Evolutionary conservation across 345 rosid genomes (phyloP).

Genomic region (Populus euphratica): DNA sequence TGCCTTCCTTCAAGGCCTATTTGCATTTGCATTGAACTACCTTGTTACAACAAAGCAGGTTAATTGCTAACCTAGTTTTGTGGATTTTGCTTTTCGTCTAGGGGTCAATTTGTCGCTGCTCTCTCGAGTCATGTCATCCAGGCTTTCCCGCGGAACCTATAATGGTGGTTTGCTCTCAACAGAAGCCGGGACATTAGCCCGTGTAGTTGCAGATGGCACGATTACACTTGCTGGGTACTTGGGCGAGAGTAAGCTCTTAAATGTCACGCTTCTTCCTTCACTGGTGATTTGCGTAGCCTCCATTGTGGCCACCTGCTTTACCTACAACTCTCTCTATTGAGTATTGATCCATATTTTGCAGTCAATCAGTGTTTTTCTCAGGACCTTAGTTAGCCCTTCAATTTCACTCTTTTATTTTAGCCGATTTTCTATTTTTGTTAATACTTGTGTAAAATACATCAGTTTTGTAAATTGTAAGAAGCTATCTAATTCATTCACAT

Average conservation of each 20-base stretch:
- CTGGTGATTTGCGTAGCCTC: slow-evolving; percentile 68
- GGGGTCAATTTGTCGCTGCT: slow-evolving; percentile 91
- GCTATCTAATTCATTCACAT: slow-evolving; percentile 9
- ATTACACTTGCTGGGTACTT: slow-evolving; percentile 88
- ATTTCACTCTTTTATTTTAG: neutral
- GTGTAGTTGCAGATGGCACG: slow-evolving; percentile 91
- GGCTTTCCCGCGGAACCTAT: slow-evolving; percentile 93
- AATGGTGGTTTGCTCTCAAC: slow-evolving; percentile 93
- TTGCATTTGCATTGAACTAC: neutral
- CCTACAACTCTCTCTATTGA: slow-evolving; percentile 93
- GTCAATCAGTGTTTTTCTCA: neutral
- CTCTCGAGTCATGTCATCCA: slow-evolving; percentile 93
- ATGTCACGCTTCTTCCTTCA: slow-evolving; percentile 82
- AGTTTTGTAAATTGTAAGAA: neutral
- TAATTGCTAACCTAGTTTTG: neutral
- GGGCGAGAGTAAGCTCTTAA: slow-evolving; percentile 66
- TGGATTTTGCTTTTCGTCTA: slow-evolving; percentile 16
- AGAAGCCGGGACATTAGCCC: slow-evolving; percentile 93
- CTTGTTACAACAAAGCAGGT: neutral
- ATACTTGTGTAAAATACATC: neutral
- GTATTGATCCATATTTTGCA: slow-evolving; percentile 38
- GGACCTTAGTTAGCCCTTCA: neutral
- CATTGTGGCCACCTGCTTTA: slow-evolving; percentile 76
- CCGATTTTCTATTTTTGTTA: neutral
- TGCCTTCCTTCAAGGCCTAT: neutral